phyloP scores from a whole-genome alignment of 805 yeast genomes.

The Monosporozyma aquatica region DNA sequence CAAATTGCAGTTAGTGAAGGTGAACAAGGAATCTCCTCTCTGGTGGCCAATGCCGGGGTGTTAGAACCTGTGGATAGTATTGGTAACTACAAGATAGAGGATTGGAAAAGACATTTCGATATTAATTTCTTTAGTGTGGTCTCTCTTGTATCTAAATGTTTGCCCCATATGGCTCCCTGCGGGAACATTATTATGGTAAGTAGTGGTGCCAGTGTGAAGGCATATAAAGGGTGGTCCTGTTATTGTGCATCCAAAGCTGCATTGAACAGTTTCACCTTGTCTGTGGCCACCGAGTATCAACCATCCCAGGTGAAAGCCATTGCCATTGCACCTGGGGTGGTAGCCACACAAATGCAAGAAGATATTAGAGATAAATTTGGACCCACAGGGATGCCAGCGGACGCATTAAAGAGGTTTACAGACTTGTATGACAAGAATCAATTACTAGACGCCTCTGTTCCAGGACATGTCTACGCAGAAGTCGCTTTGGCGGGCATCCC shows the following conservation, averaged over 20 bases:
- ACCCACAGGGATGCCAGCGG: slow-evolving; percentile 51
- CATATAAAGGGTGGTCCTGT: slow-evolving; percentile 60
- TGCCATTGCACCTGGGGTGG: slow-evolving; percentile 91
- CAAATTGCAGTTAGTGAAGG: slow-evolving; percentile 38
- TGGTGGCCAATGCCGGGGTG: slow-evolving; percentile 75
- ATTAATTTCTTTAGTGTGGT: slow-evolving; percentile 74
- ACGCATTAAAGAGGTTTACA: slow-evolving; percentile 50
- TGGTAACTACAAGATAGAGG: slow-evolving; percentile 31
- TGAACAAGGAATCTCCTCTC: slow-evolving; percentile 52
- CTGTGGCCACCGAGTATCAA: slow-evolving; percentile 54
- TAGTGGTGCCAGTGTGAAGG: slow-evolving; percentile 71
- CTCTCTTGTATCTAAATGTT: slow-evolving; percentile 41
- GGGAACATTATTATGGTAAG: slow-evolving; percentile 75
- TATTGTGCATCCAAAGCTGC: slow-evolving; percentile 93
- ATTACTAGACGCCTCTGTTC: slow-evolving; percentile 59
- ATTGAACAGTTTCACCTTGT: slow-evolving; percentile 60
- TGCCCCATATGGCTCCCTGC: slow-evolving; percentile 47
- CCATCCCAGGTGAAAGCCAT: slow-evolving; percentile 39
- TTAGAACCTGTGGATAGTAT: slow-evolving; percentile 68
- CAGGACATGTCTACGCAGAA: slow-evolving; percentile 61
- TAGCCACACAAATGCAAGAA: slow-evolving; percentile 81
- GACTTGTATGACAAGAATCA: slow-evolving; percentile 50
- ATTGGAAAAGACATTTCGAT: slow-evolving; percentile 61
- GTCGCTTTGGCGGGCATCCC: slow-evolving; percentile 56
- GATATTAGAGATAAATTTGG: slow-evolving; percentile 60